A percentile compares a stretch with the other conserved stretches of the same genome.
Evolutionary conservation across 2,329 filamentous ascomycete genomes (phyloP).

Genomic region (Monosporascus sp.): DNA sequence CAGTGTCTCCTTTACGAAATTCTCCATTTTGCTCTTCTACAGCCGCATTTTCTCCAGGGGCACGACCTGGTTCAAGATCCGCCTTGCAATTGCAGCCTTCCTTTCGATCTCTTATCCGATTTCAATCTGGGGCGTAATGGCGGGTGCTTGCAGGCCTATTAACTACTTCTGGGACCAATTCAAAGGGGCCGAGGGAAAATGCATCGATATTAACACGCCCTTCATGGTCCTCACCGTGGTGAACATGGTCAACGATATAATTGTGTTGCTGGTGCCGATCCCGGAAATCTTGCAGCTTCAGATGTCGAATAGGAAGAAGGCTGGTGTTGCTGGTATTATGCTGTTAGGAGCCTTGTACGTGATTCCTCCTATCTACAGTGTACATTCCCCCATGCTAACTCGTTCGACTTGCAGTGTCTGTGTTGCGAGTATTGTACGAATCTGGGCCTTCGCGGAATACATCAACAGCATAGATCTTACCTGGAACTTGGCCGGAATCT

Average conservation of each 20-base stretch:
- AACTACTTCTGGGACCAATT: conserved; percentile 22
- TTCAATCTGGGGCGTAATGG: conserved; percentile 16
- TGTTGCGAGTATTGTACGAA: conserved; percentile 22
- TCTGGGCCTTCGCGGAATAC: conserved; percentile 20
- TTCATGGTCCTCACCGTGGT: conserved; percentile 22
- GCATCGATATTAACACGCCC: conserved; percentile 19
- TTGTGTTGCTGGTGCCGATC: conserved; percentile 25
- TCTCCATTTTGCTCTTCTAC: conserved; percentile 28
- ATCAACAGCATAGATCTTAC: conserved; percentile 18
- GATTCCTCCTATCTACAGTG: not conserved
- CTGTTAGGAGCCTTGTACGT: conserved; percentile 26
- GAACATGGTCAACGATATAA: conserved; percentile 25
- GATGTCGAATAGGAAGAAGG: conserved; percentile 22
- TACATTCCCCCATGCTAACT: not conserved
- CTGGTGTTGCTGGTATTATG: conserved; percentile 24
- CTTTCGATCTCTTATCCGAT: conserved; percentile 22
- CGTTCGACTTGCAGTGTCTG: conserved; percentile 18
- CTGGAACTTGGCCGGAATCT: conserved; percentile 23
- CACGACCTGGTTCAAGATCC: conserved; percentile 16
- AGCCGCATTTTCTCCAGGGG: conserved; percentile 26
- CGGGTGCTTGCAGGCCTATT: conserved; percentile 15
- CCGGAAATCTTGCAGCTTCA: conserved; percentile 24
- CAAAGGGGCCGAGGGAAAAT: conserved; percentile 15
- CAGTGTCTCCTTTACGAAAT: conserved; percentile 24
- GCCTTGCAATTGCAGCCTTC: conserved; percentile 14